These are phyloP conservation scores for Cudoniella acicularis DNA, from an alignment of 495 filamentous ascomycete species.

Conservation along the genomic window DNA sequence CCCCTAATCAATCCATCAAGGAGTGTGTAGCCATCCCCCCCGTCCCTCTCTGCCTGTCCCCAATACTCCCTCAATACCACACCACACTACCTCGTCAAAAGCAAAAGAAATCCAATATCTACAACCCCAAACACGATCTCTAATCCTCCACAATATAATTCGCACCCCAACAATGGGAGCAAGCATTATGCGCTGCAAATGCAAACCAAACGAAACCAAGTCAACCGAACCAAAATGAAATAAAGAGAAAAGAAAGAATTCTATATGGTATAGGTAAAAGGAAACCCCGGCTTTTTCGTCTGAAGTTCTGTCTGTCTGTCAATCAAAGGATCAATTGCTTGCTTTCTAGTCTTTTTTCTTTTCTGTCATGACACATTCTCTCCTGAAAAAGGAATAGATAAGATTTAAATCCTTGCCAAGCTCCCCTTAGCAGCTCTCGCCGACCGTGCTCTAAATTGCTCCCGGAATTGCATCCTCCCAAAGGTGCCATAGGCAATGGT, in stretches of 20 bases:
- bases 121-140: too few relatives aligned
- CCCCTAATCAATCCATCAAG: too few relatives aligned
- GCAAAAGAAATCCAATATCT: too few relatives aligned
- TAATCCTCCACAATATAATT: too few relatives aligned
- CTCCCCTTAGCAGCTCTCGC: conserved; percentile 36
- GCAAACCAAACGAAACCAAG: background rate
- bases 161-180: too few relatives aligned
- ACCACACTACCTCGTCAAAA: too few relatives aligned
- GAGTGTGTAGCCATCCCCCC: too few relatives aligned
- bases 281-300: background rate
- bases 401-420: conserved; percentile 22
- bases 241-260: conserved; percentile 5
- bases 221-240: background rate
- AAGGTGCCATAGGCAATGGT: conserved; percentile 61
- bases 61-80: too few relatives aligned
- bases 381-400: too few relatives aligned
- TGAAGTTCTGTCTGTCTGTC: conserved; percentile 1
- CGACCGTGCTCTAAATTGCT: conserved; percentile 54
- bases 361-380: too few relatives aligned
- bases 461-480: conserved; percentile 58
- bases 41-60: too few relatives aligned
- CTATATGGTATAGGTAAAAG: conserved; percentile 16
- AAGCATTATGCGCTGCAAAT: too few relatives aligned
- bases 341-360: background rate
- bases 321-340: background rate